These are phyloP conservation scores for Lipomyces sp. DNA, from an alignment of 805 yeast species.

Conservation along the genomic window DNA sequence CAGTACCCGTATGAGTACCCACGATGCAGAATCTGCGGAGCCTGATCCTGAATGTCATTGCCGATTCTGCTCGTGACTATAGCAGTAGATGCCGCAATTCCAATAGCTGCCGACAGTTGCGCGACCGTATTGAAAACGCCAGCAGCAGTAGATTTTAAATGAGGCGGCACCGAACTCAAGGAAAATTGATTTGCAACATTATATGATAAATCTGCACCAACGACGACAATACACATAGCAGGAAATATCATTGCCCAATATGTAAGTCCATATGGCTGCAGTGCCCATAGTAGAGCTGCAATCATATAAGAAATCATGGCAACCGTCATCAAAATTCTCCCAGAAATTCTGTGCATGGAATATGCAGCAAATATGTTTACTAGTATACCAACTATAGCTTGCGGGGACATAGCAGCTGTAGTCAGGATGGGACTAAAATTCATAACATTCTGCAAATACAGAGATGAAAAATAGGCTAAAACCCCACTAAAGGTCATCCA, in stretches of 20 bases:
- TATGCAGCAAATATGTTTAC: slow-evolving; percentile 48
- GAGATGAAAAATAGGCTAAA: slow-evolving; percentile 41
- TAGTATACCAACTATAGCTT: slow-evolving; percentile 43
- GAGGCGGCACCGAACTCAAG: slow-evolving; percentile 43
- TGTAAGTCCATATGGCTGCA: slow-evolving; percentile 38
- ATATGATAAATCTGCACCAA: slow-evolving; percentile 50
- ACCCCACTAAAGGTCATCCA: slow-evolving; percentile 47
- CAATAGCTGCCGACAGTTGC: slow-evolving; percentile 44
- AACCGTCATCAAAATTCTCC: slow-evolving; percentile 40
- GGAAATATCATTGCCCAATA: slow-evolving; percentile 51
- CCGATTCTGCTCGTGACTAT: slow-evolving; percentile 37
- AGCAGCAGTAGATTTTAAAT: slow-evolving; percentile 47
- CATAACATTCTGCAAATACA: slow-evolving; percentile 45
- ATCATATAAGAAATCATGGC: slow-evolving; percentile 41
- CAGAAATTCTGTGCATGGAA: slow-evolving; percentile 47
- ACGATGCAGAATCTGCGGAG: slow-evolving; percentile 4
- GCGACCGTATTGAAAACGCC: slow-evolving; percentile 48
- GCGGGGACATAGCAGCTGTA: slow-evolving; percentile 46
- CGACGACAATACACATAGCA: slow-evolving; percentile 42
- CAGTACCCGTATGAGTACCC: slow-evolving; percentile 28
- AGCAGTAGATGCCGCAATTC: slow-evolving; percentile 45
- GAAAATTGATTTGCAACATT: slow-evolving; percentile 47
- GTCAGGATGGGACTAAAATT: slow-evolving; percentile 43
- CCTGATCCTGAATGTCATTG: slow-evolving; percentile 8
- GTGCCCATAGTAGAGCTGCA: slow-evolving; percentile 46